Evolutionary conservation across 768 basidiomycete genomes (phyloP).

Genomic region (Asterophora lycoperdoides): DNA sequence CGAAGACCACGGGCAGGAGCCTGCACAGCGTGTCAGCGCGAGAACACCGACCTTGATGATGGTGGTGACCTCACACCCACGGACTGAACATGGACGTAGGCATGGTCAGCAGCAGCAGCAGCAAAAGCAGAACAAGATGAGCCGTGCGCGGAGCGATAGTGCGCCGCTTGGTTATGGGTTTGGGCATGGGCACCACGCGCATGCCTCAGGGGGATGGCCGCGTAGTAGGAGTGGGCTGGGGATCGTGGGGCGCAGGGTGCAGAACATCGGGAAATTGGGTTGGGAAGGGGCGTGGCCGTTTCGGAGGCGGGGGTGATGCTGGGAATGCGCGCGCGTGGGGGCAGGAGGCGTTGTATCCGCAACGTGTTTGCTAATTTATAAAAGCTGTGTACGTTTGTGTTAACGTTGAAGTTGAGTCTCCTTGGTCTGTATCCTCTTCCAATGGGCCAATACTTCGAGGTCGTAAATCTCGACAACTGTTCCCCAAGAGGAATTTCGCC

Average conservation of each 20-base stretch:
- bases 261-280: slow-evolving; percentile 31
- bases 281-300: slow-evolving; percentile 15
- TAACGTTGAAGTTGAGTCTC: no score
- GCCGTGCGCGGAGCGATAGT: slow-evolving; percentile 62
- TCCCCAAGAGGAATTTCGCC: not conserved
- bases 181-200: no score
- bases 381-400: no score
- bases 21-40: slow-evolving; percentile 5
- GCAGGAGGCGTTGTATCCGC: no score
- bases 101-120: not conserved
- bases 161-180: slow-evolving; percentile 59
- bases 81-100: no score
- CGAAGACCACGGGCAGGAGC: slow-evolving; percentile 19
- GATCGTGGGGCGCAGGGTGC: slow-evolving; percentile 34
- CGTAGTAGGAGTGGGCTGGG: slow-evolving; percentile 45
- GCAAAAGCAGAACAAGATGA: slow-evolving; percentile 33
- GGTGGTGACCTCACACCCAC: no score
- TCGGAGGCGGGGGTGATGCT: slow-evolving; percentile 25
- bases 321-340: slow-evolving; percentile 11
- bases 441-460: not conserved
- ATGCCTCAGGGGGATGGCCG: slow-evolving; percentile 38
- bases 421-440: no score
- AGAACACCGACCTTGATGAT: no score
- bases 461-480: not conserved
- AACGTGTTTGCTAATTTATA: no score